Conservation (phyloP, 2,329 filamentous ascomycete species). For the Ascochyta pisi region DNA sequence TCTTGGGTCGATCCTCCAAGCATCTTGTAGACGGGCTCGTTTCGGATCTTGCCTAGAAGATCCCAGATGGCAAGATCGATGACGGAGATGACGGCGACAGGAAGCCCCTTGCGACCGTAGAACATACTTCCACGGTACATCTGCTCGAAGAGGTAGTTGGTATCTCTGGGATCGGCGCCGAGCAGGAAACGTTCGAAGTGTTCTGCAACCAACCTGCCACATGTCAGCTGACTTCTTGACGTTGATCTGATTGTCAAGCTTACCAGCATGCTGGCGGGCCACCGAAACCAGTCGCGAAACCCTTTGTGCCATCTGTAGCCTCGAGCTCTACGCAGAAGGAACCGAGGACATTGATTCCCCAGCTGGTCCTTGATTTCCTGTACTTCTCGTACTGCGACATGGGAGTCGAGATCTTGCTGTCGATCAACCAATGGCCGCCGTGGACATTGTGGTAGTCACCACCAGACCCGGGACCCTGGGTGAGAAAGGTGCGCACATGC, state of each 20-base stretch:
- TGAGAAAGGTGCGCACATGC: conserved; percentile 74
- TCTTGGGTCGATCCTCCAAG: conserved; percentile 90
- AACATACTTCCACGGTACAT: conserved; percentile 98
- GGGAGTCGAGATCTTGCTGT: conserved; percentile 89
- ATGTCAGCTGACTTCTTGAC: conserved; percentile 8
- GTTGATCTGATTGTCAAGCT: background rate
- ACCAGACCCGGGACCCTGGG: conserved; percentile 67
- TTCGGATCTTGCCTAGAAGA: conserved; percentile 85
- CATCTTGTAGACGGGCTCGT: conserved; percentile 92
- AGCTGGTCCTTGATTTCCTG: conserved; percentile 84
- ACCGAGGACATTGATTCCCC: conserved; percentile 94
- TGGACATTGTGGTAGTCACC: conserved; percentile 94
- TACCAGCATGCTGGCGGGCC: conserved; percentile 89
- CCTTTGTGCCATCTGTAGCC: conserved; percentile 87
- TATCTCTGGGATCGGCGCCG: conserved; percentile 86
- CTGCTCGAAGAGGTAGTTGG: conserved; percentile 90
- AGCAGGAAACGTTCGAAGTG: conserved; percentile 93
- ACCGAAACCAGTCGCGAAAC: conserved; percentile 92
- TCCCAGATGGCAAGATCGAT: conserved; percentile 95
- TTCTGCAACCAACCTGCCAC: conserved; percentile 72
- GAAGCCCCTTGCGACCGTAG: conserved; percentile 91
- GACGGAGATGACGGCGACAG: conserved; percentile 89
- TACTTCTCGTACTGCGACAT: conserved; percentile 91
- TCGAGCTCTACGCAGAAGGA: conserved; percentile 93
- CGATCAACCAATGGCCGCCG: conserved; percentile 78